Evolutionary conservation across 257 asterid genomes (phyloP), one percentile per base, ranked within the genome.

Genomic region (Cordia subcordata): DNA sequence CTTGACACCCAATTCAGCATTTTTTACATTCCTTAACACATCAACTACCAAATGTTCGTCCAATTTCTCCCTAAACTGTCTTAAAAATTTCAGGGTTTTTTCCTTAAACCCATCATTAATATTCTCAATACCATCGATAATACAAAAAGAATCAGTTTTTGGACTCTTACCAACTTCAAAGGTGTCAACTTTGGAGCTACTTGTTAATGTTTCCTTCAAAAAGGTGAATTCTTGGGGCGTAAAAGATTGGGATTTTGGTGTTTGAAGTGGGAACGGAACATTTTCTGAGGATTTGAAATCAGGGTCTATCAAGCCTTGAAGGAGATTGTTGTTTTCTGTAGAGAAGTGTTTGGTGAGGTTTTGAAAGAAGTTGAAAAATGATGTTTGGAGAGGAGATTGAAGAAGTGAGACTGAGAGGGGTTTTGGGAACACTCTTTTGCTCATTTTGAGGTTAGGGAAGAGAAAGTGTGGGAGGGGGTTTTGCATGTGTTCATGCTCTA

Each of bases 31-130:
- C 54, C 69, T 76, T 13, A 92, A 74, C 65, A 88, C 99, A 66
- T 79, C 77, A 74, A 82, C 80, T 55, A 92, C 95, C 63, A 88
- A 77, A 49, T 52, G 65, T 56, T 82, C 94, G 58, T 81, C 72
- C 47, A 92, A 81, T 57, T 80, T 86, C 63, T 70, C 75, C 74
- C 99, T 84, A 64, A 81, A 88, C 64, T 63, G 75, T 76, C 96
- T 81, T 55, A 92, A 87, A 56, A 77, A 78, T 71, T 75, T 88
- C 80, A 79, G 88, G 69, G 95, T 79, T 71, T 79, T 77, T 57
- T 80, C 86, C 11, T 94, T 90, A 55, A 88, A 71, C 54, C 80
- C 87, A 63, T 89, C 95, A 69, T 77, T 71, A 60, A 56, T 63
- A 8, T 49, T 70, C 74, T 46, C 67, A 35, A 86, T 62, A 37